A percentile compares a stretch with the other conserved stretches of the same genome.
These are phyloP conservation scores for Ottelia alismoides DNA, from an alignment of 106 monocot species.

Conservation along the genomic window DNA sequence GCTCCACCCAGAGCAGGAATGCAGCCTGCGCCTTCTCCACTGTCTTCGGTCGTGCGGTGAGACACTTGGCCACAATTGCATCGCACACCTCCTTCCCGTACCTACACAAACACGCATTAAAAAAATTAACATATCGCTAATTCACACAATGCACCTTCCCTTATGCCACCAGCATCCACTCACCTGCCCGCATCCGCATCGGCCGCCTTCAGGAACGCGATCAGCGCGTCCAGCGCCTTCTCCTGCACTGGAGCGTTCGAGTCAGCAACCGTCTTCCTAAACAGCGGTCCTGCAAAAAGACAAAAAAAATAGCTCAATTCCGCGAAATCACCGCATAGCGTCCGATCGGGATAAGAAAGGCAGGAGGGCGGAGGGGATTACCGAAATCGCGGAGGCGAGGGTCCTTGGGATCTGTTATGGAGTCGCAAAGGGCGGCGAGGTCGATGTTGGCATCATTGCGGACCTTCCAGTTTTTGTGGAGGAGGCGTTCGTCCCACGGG, in stretches of 20 bases:
- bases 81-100: slow-evolving; percentile 94
- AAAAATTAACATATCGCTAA: too few species aligned
- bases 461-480: slow-evolving; percentile 99
- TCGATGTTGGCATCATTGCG: slow-evolving; percentile 97
- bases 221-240: slow-evolving; percentile 88
- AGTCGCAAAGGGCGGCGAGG: slow-evolving; percentile 77
- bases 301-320: background rate
- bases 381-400: slow-evolving; percentile 85
- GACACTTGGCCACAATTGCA: slow-evolving; percentile 88
- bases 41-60: slow-evolving; percentile 92
- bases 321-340: slow-evolving; percentile 4
- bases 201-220: slow-evolving; percentile 74
- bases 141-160: too few species aligned
- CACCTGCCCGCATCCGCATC: slow-evolving; percentile 94
- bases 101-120: too few species aligned
- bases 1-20: slow-evolving; percentile 91
- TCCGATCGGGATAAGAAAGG: slow-evolving; percentile 1
- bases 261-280: slow-evolving; percentile 91
- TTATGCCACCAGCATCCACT: too few species aligned
- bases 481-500: slow-evolving; percentile 96
- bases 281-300: slow-evolving; percentile 47
- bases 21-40: slow-evolving; percentile 88
- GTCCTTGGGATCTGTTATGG: slow-evolving; percentile 95
- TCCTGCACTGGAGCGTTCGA: slow-evolving; percentile 98
- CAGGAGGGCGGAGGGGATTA: slow-evolving; percentile 7